phyloP scores from a whole-genome alignment of 116 monocot species.

The Zostera marina region DNA sequence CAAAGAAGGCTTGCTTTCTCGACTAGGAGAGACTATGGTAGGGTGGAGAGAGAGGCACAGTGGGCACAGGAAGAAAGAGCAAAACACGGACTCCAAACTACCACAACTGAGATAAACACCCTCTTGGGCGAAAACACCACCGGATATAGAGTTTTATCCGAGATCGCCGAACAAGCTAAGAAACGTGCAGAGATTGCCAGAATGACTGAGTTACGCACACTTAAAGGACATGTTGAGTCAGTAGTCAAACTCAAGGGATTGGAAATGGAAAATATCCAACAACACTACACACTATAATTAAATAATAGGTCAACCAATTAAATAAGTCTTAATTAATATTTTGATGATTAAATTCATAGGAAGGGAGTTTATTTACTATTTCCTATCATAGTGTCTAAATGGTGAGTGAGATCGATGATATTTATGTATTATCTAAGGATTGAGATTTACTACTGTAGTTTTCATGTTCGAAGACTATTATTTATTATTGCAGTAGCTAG shows the following conservation, averaged over 20 bases:
- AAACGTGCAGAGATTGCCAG: conserved; percentile 49
- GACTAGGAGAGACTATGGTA: conserved; percentile 44
- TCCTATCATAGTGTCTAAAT: no score
- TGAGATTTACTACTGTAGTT: no score
- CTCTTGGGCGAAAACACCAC: conserved; percentile 25
- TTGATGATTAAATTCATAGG: no score
- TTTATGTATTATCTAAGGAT: no score
- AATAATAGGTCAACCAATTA: no score
- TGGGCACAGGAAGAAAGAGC: conserved; percentile 58
- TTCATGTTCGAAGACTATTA: not conserved
- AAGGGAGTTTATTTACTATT: no score
- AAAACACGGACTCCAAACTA: conserved; percentile 39
- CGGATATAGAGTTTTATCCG: conserved; percentile 38
- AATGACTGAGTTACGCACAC: conserved; percentile 50
- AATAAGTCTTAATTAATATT: no score
- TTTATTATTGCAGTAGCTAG: not conserved
- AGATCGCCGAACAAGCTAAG: conserved; percentile 69
- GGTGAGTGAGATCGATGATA: no score
- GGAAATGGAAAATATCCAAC: conserved; percentile 52
- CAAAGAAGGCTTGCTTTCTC: conserved; percentile 78
- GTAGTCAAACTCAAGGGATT: conserved; percentile 75
- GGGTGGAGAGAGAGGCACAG: conserved; percentile 49
- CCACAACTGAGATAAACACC: conserved; percentile 1
- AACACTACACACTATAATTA: conserved; percentile 49
- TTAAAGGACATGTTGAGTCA: conserved; percentile 74